These are phyloP conservation scores for Spathaspora sp. DNA, from an alignment of 1,139 yeast species.

Conservation along the genomic window DNA sequence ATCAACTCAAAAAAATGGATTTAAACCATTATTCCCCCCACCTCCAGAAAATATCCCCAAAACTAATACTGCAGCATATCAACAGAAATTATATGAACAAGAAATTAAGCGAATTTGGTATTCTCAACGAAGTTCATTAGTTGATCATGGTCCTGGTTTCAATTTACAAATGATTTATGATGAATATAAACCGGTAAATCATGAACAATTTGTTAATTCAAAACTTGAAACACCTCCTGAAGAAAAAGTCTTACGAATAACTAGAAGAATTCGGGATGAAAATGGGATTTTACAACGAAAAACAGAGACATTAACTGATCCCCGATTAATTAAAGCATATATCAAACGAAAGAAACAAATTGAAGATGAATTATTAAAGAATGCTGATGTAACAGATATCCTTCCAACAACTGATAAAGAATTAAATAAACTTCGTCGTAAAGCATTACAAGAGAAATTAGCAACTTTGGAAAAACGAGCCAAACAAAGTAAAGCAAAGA, in stretches of 20 bases:
- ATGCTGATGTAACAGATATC: constrained; percentile 63
- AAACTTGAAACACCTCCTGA: constrained; percentile 22
- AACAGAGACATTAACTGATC: constrained; percentile 77
- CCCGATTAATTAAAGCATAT: constrained; percentile 84
- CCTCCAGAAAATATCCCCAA: constrained; percentile 46
- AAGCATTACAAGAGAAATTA: constrained; percentile 77
- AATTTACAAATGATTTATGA: constrained; percentile 33
- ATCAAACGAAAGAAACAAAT: constrained; percentile 73
- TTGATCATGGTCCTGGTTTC: constrained; percentile 33
- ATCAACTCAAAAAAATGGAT: constrained; percentile 95
- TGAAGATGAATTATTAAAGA: constrained; percentile 63
- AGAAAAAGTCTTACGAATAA: constrained; percentile 61
- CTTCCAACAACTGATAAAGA: constrained; percentile 85
- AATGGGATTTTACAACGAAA: constrained; percentile 85
- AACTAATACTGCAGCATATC: constrained; percentile 62
- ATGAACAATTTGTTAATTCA: constrained; percentile 29
- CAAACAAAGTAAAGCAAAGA: constrained; percentile 43
- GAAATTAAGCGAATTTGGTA: constrained; percentile 92
- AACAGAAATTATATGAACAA: constrained; percentile 89
- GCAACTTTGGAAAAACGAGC: constrained; percentile 78
- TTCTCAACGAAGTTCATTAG: constrained; percentile 69
- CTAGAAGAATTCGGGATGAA: constrained; percentile 78
- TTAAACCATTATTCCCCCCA: constrained; percentile 61
- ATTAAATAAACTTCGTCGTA: constrained; percentile 73
- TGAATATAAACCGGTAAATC: constrained; percentile 42